Base-by-base conservation (phyloP, 768 basidiomycete genomes). In the Trametes maxima region DNA sequence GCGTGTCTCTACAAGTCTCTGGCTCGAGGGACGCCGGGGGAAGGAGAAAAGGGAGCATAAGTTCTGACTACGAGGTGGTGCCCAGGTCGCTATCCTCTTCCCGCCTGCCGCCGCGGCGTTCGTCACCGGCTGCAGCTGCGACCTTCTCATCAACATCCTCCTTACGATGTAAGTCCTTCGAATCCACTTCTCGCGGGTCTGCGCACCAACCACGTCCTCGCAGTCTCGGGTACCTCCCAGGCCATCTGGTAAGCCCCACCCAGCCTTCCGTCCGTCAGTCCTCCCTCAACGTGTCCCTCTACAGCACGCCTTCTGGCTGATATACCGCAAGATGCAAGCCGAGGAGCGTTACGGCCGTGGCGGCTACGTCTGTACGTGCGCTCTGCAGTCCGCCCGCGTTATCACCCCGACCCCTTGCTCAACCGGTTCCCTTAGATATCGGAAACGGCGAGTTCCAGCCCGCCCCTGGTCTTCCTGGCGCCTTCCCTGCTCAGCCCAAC, bases 251-350 rank as follows among this genome's bases (percentile, higher is more conserved):
- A 50, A 60, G 80, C 71, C 17, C 17, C 47, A 17, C 10, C 36
- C 5, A 40, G 25, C 14, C n/a, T 10, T 13, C 21, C 13, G 52
- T 4, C 51, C 0, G 6, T n/a, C 21, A 45, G 59, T 4, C 35
- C 36, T 14, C 16, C 24, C 46, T 40, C 28, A 40, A 57, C 11
- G 33, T 37, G 22, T 33, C 10, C 13, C 33, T 42, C 45, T 37
- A 5, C 54, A 84, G 83, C 92, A 94, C 70, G 89, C 91, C 1
- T 93, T 94, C 77, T 94, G 89, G 89, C 80, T 95, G 54, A 93
- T 94, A 58, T 94, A 94, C 77, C 88, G 82, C 82, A 90, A 89
- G 82, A 93, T 93, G 82, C 81, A 90, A 67, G 94, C 92, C 0
- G 90, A 92, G 68, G 91, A 92, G 68, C 81, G 79, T 43, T 95